These are phyloP conservation scores for Chamaecrista fasciculata DNA, from an alignment of 306 rosid genomes.

Conservation along the genomic window DNA sequence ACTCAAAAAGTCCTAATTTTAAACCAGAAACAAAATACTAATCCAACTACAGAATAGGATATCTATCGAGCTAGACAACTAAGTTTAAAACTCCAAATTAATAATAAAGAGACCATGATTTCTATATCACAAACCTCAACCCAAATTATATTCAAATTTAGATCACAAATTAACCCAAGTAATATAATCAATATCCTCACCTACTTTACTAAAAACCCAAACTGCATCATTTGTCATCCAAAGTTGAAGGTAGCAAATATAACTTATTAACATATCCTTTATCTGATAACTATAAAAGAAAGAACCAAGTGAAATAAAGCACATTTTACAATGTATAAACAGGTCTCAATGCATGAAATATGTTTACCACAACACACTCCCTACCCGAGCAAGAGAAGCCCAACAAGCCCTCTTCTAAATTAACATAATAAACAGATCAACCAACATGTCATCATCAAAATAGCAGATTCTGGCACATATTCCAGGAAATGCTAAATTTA, in stretches of 20 bases:
- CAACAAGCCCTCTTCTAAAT: background rate
- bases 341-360: slow-evolving; percentile 11
- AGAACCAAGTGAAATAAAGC: background rate
- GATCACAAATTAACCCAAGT: background rate
- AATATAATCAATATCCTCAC: background rate
- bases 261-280: background rate
- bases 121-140: too few species aligned
- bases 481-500: slow-evolving; percentile 11
- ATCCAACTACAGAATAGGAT: background rate
- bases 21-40: background rate
- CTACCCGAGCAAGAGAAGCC: background rate
- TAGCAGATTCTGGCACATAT: slow-evolving; percentile 13
- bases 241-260: background rate
- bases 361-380: slow-evolving; percentile 6
- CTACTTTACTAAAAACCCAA: background rate
- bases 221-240: background rate
- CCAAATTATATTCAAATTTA: background rate
- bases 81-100: background rate
- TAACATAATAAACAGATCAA: background rate
- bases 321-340: background rate
- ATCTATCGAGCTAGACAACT: background rate
- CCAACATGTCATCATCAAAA: slow-evolving; percentile 18
- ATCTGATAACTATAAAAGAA: background rate
- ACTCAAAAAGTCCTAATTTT: background rate
- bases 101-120: background rate